Base-by-base conservation (phyloP, 1,284 basidiomycete genomes). In the Ceratobasidium sp. region DNA sequence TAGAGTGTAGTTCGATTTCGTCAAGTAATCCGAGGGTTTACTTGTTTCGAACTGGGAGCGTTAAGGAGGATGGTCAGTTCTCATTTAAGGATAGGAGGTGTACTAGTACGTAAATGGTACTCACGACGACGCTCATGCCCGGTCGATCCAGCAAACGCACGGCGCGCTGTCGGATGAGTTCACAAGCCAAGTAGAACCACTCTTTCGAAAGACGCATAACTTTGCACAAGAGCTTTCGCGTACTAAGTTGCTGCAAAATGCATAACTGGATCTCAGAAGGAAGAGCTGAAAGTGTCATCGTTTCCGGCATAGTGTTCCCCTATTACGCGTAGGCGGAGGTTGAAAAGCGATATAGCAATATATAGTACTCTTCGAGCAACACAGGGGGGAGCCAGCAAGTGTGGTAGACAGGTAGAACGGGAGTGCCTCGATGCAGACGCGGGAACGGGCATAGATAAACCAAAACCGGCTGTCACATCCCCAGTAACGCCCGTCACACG, bases 401-500 rank as follows among this genome's bases (percentile, higher is more conserved):
- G 66, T 57, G 66, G 53, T 57, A 36, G 51, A n/a, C 11, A 19
- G 66, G 59, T 17, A 31, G 27, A n/a, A 33, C 15, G 27, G 5
- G 44, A 63, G 44, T 33, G 57, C 31, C 57, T 60, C 57, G 57
- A 60, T 60, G 67, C 67, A 19, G 24, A 57, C 27, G n/a, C 36
- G 53, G 50, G 41, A 53, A 9, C 44, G 69, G 56, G 45, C 57
- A 59, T 73, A 73, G 69, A 73, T 73, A 73, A 73, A 73, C 69
- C 69, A 29, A 51, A 73, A 62, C 69, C 27, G 53, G 69, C 14
- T 62, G 69, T 73, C 69, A 73, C 69, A 31, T 5, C 24, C 47
- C 53, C 50, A 67, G 65, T 67, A 67, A 67, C 65, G 65, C 66
- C 50, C 24, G 69, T 73, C 69, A 73, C 69, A 36, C 65, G 6